These are phyloP conservation scores for Hydnomerulius pinastri DNA, from an alignment of 768 basidiomycete species.

Conservation along the genomic window DNA sequence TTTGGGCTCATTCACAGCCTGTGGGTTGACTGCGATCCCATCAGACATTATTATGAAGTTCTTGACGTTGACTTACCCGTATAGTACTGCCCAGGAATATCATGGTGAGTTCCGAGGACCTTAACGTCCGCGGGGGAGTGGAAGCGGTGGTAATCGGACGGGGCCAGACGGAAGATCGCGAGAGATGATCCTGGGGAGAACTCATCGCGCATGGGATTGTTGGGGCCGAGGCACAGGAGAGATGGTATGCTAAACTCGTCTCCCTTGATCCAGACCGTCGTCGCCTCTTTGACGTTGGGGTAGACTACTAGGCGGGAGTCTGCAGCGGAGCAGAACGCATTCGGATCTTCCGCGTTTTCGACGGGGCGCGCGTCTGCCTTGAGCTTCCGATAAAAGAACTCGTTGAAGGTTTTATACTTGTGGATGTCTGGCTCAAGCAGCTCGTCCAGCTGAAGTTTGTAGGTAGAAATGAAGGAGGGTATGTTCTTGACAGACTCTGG, in stretches of 20 bases:
- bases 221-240: conserved; percentile 50
- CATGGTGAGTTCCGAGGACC: conserved; percentile 39
- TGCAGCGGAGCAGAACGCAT: conserved; percentile 62
- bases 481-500: conserved; percentile 53
- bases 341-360: conserved; percentile 50
- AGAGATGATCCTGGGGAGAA: conserved; percentile 52
- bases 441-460: conserved; percentile 56
- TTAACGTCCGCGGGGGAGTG: conserved; percentile 67
- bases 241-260: conserved; percentile 64
- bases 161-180: conserved; percentile 76
- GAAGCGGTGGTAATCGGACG: conserved; percentile 82
- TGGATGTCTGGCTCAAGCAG: conserved; percentile 61
- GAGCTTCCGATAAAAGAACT: conserved; percentile 71
- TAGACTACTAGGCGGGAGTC: conserved; percentile 78
- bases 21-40: conserved; percentile 60
- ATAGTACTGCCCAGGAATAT: conserved; percentile 61
- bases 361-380: conserved; percentile 62
- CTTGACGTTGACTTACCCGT: conserved; percentile 42
- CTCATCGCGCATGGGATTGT: conserved; percentile 41
- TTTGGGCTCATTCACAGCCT: conserved; percentile 67
- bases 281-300: conserved; percentile 54
- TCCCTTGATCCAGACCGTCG: conserved; percentile 79
- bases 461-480: conserved; percentile 56
- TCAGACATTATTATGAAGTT: not conserved
- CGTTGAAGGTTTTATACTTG: conserved; percentile 72